Conservation (phyloP, 352 stramenopile species). For the Globisporangium acanthophoron region DNA sequence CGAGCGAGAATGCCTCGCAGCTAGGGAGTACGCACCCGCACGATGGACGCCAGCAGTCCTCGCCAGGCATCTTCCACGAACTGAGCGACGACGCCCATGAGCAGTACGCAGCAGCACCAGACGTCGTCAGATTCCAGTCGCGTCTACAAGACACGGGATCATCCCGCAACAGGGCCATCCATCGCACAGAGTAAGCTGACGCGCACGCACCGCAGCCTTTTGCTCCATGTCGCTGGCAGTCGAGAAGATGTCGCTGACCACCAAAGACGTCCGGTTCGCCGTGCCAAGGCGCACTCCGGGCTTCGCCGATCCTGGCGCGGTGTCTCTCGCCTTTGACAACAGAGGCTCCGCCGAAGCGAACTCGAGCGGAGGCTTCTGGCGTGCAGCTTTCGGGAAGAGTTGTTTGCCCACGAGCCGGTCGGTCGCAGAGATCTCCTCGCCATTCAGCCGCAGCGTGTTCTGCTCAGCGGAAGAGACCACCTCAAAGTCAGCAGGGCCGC, state of each 20-base stretch:
- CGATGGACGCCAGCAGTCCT: conserved; percentile 40
- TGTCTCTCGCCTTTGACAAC: conserved; percentile 19
- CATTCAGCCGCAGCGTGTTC: conserved; percentile 62
- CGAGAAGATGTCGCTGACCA: conserved; percentile 39
- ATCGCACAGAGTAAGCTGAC: not conserved
- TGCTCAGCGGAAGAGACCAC: conserved; percentile 7
- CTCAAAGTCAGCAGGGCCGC: too few species aligned
- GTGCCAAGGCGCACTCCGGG: not conserved
- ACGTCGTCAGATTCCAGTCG: too few species aligned
- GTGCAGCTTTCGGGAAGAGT: conserved; percentile 41
- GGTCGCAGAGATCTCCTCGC: conserved; percentile 42
- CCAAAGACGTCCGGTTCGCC: conserved; percentile 14
- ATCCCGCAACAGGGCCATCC: too few species aligned
- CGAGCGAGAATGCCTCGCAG: not conserved
- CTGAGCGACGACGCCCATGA: conserved; percentile 12
- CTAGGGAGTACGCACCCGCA: conserved; percentile 29
- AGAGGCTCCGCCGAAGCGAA: not conserved
- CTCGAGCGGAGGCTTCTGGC: conserved; percentile 5
- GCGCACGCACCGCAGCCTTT: conserved; percentile 34
- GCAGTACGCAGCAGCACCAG: conserved; percentile 5
- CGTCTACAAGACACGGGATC: too few species aligned
- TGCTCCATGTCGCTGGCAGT: conserved; percentile 43
- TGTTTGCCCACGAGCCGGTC: conserved; percentile 45
- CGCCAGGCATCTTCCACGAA: conserved; percentile 53
- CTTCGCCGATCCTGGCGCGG: not conserved